These are phyloP conservation scores for Gonium pectorale DNA, from an alignment of 139 green algal genomes.

Conservation along the genomic window DNA sequence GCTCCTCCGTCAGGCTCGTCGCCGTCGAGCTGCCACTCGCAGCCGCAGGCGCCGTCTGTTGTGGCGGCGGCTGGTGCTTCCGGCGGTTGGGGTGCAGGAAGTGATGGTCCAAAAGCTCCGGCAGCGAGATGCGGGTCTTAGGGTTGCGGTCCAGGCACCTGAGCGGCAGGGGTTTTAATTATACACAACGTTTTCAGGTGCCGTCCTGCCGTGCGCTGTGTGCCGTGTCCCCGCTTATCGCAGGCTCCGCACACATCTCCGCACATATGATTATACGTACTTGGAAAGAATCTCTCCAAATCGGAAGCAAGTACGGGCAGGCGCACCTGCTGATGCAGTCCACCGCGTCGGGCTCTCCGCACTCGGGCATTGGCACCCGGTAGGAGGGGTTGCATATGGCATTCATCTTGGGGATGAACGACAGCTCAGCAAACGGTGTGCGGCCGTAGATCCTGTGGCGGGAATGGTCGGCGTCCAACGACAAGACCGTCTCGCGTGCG, in stretches of 20 bases:
- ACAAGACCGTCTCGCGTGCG: too few relatives aligned
- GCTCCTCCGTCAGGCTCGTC: conserved; percentile 69
- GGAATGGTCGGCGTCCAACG: too few relatives aligned
- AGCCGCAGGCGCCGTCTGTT: not conserved
- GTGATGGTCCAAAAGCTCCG: conserved; percentile 88
- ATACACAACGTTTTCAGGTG: too few relatives aligned
- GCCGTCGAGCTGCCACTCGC: not conserved
- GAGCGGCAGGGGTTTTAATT: too few relatives aligned
- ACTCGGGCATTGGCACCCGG: conserved; percentile 42
- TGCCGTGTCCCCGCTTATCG: too few relatives aligned
- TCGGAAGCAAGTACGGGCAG: not conserved
- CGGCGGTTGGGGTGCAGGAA: conserved; percentile 84
- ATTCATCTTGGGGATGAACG: conserved; percentile 92
- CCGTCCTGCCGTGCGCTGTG: too few relatives aligned
- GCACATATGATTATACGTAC: too few relatives aligned
- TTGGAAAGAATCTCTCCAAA: too few relatives aligned
- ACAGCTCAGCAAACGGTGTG: conserved; percentile 83
- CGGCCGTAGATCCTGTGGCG: conserved; percentile 80
- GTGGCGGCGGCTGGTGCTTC: not conserved
- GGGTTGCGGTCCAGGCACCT: conserved; percentile 91
- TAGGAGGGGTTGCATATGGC: conserved; percentile 50
- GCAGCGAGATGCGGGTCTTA: conserved; percentile 77
- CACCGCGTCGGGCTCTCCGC: conserved; percentile 53
- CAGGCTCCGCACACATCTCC: too few relatives aligned
- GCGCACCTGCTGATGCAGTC: conserved; percentile 73